A percentile compares a stretch with the other conserved stretches of the same genome.
These are phyloP conservation scores for Globisporangium polare DNA, from an alignment of 352 stramenopile genomes.

Conservation along the genomic window DNA sequence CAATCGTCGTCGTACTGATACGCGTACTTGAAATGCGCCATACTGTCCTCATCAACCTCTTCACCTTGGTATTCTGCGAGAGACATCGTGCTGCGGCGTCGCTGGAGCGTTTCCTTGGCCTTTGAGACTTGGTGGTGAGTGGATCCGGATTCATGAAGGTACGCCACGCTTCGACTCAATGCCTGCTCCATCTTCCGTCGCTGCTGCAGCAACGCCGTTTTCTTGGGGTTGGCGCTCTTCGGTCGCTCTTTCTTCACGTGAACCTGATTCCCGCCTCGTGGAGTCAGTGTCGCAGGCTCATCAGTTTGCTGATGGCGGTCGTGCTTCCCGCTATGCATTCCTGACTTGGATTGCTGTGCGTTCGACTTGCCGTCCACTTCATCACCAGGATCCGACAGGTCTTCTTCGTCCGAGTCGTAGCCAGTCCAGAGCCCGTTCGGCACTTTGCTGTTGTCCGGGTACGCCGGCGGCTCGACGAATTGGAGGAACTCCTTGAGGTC, in stretches of 20 bases:
- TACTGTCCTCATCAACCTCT: neutral
- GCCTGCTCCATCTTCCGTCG: constrained; percentile 45
- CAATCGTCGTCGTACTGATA: constrained; percentile 5
- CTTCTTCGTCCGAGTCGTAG: constrained; percentile 24
- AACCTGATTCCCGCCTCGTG: neutral
- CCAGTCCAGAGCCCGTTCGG: constrained; percentile 56
- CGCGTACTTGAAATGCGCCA: neutral
- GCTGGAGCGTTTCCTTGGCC: constrained; percentile 4
- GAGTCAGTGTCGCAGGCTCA: neutral
- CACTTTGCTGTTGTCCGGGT: constrained; percentile 50
- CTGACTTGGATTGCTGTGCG: neutral
- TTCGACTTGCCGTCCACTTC: neutral
- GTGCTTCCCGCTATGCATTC: neutral
- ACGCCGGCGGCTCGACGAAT: constrained; percentile 59
- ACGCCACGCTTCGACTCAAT: constrained; percentile 15
- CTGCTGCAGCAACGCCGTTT: constrained; percentile 58
- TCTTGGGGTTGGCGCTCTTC: constrained; percentile 61
- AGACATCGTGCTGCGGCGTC: constrained; percentile 11
- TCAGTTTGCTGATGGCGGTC: constrained; percentile 10
- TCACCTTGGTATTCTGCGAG: constrained; percentile 12
- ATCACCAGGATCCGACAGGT: constrained; percentile 3
- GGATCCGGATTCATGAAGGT: constrained; percentile 4
- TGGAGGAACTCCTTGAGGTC: constrained; percentile 77
- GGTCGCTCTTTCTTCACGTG: constrained; percentile 48
- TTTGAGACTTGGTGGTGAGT: neutral